phyloP scores from a whole-genome alignment of 2,329 filamentous ascomycete genomes.

The Fusarium devonianum region DNA sequence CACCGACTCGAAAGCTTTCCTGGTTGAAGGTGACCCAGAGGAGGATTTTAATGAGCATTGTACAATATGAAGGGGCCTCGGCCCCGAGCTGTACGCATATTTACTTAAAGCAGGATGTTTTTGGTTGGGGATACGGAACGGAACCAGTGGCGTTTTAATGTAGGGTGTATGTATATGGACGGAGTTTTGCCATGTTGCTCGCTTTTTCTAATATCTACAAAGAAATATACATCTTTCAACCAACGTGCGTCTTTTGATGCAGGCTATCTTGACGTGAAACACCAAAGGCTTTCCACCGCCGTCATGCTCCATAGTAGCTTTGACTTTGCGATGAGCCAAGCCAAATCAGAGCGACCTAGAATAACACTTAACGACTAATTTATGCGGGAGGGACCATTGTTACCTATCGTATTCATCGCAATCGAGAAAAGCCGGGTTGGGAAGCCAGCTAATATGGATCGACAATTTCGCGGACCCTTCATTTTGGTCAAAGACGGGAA shows the following conservation, averaged over 20 bases:
- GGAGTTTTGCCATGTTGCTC: slow-evolving; percentile 14
- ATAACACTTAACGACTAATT: not conserved
- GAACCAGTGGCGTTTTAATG: slow-evolving; percentile 25
- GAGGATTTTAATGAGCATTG: slow-evolving; percentile 1
- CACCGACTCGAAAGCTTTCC: not conserved
- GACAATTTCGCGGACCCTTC: not conserved
- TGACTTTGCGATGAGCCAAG: not conserved
- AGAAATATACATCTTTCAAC: slow-evolving; percentile 4
- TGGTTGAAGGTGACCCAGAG: slow-evolving; percentile 7
- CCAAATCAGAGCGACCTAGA: not conserved
- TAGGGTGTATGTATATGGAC: slow-evolving; percentile 19
- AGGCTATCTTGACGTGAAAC: too few relatives aligned
- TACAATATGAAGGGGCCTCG: not conserved
- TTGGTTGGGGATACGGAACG: slow-evolving; percentile 17
- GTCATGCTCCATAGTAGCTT: not conserved
- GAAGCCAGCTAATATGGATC: not conserved
- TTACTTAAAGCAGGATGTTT: slow-evolving; percentile 13
- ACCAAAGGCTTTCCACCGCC: not conserved
- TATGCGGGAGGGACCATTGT: not conserved
- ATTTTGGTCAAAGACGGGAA: slow-evolving; percentile 28
- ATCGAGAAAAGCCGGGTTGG: not conserved
- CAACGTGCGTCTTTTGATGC: not conserved
- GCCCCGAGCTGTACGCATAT: slow-evolving; percentile 3
- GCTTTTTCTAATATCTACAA: slow-evolving; percentile 11
- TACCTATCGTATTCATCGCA: not conserved